Evolutionary conservation across 495 filamentous ascomycete species (phyloP).

Genomic region (Neurospora sp.): DNA sequence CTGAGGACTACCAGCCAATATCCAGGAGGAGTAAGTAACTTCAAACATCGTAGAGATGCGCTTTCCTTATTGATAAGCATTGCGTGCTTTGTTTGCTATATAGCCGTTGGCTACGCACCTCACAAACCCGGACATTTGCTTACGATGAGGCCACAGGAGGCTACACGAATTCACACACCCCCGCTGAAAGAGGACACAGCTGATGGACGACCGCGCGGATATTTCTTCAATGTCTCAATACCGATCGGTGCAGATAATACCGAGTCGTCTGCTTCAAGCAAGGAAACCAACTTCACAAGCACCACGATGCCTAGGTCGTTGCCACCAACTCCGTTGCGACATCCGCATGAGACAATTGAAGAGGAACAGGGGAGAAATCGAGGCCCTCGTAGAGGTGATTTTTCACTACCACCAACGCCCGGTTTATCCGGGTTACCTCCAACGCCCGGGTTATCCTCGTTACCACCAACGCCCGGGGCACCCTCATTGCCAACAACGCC

Average conservation of each 20-base stretch:
- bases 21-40: conserved; percentile 13
- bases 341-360: neutral
- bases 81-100: conserved; percentile 18
- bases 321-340: neutral
- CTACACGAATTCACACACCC: conserved; percentile 37
- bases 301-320: neutral
- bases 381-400: neutral
- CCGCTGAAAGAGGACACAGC: conserved; percentile 24
- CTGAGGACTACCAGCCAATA: conserved; percentile 5
- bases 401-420: neutral
- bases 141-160: conserved; percentile 26
- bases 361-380: neutral
- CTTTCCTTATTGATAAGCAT: neutral
- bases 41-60: neutral
- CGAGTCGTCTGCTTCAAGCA: neutral
- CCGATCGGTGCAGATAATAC: neutral
- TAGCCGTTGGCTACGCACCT: neutral
- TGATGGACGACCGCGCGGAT: conserved; percentile 25
- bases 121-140: neutral
- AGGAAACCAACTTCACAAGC: neutral
- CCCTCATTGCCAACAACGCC: neutral
- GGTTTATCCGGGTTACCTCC: neutral
- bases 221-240: conserved; percentile 38
- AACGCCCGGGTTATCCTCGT: neutral
- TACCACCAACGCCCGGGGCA: neutral